phyloP scores from a whole-genome alignment of 805 yeast genomes.

The Diddensiella caesifluorescens region DNA sequence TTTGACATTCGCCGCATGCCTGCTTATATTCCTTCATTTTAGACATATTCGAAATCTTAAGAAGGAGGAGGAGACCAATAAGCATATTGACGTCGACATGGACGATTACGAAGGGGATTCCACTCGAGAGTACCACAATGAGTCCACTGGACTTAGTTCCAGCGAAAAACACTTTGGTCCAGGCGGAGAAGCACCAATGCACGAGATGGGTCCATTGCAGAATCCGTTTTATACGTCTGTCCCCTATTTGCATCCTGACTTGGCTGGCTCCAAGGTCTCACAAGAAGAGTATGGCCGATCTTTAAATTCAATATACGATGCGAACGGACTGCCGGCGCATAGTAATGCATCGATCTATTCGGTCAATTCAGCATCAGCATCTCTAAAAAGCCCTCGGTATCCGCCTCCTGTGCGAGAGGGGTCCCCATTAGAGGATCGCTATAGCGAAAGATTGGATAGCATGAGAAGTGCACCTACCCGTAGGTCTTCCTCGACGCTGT shows the following conservation, averaged over 20 bases:
- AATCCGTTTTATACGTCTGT: constrained; percentile 20
- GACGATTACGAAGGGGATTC: constrained; percentile 24
- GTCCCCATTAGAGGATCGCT: neutral
- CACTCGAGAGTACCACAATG: neutral
- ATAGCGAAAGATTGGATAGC: neutral
- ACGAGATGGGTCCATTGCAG: constrained; percentile 4
- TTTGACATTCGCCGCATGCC: constrained; percentile 28
- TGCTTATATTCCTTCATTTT: constrained; percentile 30
- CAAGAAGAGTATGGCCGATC: constrained; percentile 25
- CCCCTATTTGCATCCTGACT: constrained; percentile 23
- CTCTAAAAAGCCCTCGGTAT: constrained; percentile 3
- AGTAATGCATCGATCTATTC: constrained; percentile 20
- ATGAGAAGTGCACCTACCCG: neutral
- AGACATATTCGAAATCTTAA: constrained; percentile 30
- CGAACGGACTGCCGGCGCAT: constrained; percentile 2
- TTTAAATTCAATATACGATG: constrained; percentile 19
- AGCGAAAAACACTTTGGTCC: neutral
- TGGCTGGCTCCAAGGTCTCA: constrained; percentile 18
- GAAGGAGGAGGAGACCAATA: constrained; percentile 34
- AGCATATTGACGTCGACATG: constrained; percentile 34
- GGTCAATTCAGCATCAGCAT: constrained; percentile 15
- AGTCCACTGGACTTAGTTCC: neutral
- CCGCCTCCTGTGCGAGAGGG: constrained; percentile 1
- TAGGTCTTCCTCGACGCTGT: neutral
- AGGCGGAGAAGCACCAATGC: neutral